phyloP scores from a whole-genome alignment of 2,329 filamentous ascomycete species.

The Pestalotiopsis sp. region DNA sequence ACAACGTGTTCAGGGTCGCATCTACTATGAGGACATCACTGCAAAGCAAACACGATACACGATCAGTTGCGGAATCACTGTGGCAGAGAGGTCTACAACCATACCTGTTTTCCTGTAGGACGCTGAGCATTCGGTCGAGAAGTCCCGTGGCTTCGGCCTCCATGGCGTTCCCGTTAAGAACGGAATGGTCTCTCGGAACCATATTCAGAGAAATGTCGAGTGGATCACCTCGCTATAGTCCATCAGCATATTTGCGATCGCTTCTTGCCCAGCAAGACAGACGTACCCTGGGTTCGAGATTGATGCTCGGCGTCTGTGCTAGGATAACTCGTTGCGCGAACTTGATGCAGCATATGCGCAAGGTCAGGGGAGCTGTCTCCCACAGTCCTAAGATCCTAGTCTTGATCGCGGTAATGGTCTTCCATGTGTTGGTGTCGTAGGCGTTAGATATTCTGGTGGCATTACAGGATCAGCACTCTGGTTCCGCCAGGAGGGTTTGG shows the following conservation, averaged over 20 bases:
- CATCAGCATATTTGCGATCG: conserved; percentile 4
- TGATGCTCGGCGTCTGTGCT: conserved; percentile 83
- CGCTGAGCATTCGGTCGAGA: conserved; percentile 81
- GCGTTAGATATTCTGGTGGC: conserved; percentile 78
- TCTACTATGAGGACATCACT: conserved; percentile 89
- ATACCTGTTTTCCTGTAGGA: conserved; percentile 87
- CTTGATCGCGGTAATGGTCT: conserved; percentile 87
- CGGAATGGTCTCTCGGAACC: conserved; percentile 79
- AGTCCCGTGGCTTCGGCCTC: conserved; percentile 93
- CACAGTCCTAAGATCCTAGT: conserved; percentile 84
- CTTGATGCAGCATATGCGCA: conserved; percentile 95
- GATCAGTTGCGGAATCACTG: not conserved
- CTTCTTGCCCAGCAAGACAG: conserved; percentile 22
- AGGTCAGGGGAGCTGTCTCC: conserved; percentile 75
- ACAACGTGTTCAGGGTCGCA: conserved; percentile 86
- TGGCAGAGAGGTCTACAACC: conserved; percentile 27
- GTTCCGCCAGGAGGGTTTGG: conserved; percentile 15
- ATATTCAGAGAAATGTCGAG: conserved; percentile 84
- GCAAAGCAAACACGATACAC: conserved; percentile 17
- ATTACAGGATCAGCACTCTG: conserved; percentile 31
- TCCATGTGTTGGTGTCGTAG: conserved; percentile 81
- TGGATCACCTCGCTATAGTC: conserved; percentile 45
- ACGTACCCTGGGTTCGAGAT: conserved; percentile 79
- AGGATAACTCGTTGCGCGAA: conserved; percentile 93
- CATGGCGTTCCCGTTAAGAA: conserved; percentile 78